phyloP scores from a whole-genome alignment of 2,329 filamentous ascomycete genomes.

The Ophiostoma sp. region DNA sequence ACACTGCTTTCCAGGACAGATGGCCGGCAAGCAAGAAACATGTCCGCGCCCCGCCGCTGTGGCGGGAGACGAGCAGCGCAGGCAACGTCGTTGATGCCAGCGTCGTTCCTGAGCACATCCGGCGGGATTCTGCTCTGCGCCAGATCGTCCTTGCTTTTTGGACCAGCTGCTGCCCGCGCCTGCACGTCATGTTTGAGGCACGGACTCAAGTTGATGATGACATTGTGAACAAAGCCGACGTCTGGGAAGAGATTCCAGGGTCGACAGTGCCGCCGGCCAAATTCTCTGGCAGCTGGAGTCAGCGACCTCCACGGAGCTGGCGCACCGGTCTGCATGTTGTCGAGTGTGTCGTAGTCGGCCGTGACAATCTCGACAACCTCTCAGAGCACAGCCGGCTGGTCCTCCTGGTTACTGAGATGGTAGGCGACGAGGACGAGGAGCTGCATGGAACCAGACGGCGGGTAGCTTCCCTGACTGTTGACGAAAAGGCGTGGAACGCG shows the following conservation, averaged over 20 bases:
- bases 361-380: slow-evolving; percentile 4
- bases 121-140: not conserved
- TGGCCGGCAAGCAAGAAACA: not conserved
- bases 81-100: not conserved
- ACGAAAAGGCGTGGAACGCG: slow-evolving; percentile 6
- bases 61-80: not conserved
- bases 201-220: not conserved
- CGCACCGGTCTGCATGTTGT: not conserved
- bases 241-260: not conserved
- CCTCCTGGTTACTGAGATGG: not conserved
- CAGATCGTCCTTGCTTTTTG: slow-evolving; percentile 4
- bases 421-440: not conserved
- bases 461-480: not conserved
- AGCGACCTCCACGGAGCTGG: slow-evolving; percentile 10
- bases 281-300: not conserved
- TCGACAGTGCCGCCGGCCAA: not conserved
- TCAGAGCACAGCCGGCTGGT: not conserved
- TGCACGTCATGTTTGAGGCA: slow-evolving; percentile 1
- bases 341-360: slow-evolving; percentile 6
- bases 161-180: not conserved
- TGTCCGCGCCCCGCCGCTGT: not conserved
- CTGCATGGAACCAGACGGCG: not conserved
- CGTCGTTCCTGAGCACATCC: not conserved
- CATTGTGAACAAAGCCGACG: not conserved
- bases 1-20: not conserved